Evolutionary conservation across 257 asterid species (phyloP).

Genomic region (Penstemon barbatus): DNA sequence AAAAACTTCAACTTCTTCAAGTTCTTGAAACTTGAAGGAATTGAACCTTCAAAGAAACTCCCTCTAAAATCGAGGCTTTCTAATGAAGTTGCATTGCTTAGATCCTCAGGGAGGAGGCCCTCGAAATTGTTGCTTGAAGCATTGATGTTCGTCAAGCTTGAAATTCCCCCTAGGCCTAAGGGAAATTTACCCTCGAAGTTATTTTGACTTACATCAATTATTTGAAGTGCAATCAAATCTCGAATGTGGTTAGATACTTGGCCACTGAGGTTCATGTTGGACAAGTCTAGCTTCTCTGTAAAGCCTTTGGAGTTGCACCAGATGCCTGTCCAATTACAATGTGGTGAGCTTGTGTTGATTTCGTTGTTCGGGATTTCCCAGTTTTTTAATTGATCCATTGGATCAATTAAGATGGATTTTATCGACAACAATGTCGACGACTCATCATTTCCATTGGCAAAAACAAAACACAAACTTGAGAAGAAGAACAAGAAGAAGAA

Average conservation of each 20-base stretch:
- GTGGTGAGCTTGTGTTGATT: constrained; percentile 22
- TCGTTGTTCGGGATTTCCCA: constrained; percentile 42
- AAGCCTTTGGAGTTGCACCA: constrained; percentile 52
- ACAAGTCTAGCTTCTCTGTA: constrained; percentile 57
- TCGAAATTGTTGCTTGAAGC: constrained; percentile 78
- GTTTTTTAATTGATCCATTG: constrained; percentile 42
- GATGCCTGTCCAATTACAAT: constrained; percentile 68
- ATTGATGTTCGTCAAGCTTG: constrained; percentile 43
- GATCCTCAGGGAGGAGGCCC: constrained; percentile 64
- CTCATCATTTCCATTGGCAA: constrained; percentile 47
- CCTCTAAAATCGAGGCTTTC: constrained; percentile 70
- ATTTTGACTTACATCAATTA: constrained; percentile 68
- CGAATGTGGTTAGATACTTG: constrained; percentile 46
- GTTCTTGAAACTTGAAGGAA: constrained; percentile 57
- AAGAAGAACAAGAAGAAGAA: constrained; percentile 40
- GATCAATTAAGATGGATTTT: constrained; percentile 60
- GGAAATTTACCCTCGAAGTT: constrained; percentile 61
- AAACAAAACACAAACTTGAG: constrained; percentile 42
- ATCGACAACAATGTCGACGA: constrained; percentile 46
- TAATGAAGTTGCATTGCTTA: constrained; percentile 44
- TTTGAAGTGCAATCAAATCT: constrained; percentile 40
- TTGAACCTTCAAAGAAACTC: constrained; percentile 69
- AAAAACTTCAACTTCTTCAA: constrained; percentile 56
- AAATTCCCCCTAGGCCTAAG: constrained; percentile 50
- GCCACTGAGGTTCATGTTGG: constrained; percentile 73